Percentiles rank a stretch among this genome's conserved stretches.
These are phyloP conservation scores for Cladorrhinum sp. DNA, from an alignment of 2,329 filamentous ascomycete genomes.

Conservation along the genomic window DNA sequence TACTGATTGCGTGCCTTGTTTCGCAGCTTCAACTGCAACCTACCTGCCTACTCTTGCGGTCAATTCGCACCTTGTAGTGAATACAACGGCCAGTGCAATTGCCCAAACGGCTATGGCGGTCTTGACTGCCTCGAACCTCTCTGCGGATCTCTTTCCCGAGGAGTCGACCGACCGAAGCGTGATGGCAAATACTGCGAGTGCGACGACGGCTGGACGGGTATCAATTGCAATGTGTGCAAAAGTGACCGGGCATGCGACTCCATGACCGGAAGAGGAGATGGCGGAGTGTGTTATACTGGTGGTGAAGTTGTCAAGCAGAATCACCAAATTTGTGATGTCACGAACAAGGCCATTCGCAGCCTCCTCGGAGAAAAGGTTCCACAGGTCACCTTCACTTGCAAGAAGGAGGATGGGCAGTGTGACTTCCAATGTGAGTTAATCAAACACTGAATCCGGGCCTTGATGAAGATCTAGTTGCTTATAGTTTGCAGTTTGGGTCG, in stretches of 20 bases:
- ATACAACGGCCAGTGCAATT: constrained; percentile 88
- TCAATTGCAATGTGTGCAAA: constrained; percentile 97
- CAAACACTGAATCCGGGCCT: background rate
- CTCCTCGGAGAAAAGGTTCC: constrained; percentile 81
- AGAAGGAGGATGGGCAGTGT: constrained; percentile 69
- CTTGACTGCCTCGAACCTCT: constrained; percentile 89
- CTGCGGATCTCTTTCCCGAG: constrained; percentile 83
- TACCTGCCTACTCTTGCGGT: constrained; percentile 85
- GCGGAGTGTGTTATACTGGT: constrained; percentile 87
- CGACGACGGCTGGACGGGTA: constrained; percentile 89
- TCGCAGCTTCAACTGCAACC: constrained; percentile 90
- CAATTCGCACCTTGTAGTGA: constrained; percentile 89
- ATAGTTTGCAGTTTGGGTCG: constrained; percentile 75
- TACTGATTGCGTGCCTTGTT: constrained; percentile 19
- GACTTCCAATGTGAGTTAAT: constrained; percentile 82
- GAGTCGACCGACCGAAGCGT: constrained; percentile 73
- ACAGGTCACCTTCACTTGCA: constrained; percentile 92
- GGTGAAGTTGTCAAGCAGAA: constrained; percentile 91
- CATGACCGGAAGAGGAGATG: constrained; percentile 77
- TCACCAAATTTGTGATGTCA: constrained; percentile 97
- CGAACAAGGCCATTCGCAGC: constrained; percentile 88
- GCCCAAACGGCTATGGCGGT: constrained; percentile 87
- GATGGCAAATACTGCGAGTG: constrained; percentile 73
- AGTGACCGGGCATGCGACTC: constrained; percentile 80
- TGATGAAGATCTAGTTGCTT: background rate